Evolutionary conservation across 768 basidiomycete species (phyloP).

Genomic region (Amanita fuliginea): DNA sequence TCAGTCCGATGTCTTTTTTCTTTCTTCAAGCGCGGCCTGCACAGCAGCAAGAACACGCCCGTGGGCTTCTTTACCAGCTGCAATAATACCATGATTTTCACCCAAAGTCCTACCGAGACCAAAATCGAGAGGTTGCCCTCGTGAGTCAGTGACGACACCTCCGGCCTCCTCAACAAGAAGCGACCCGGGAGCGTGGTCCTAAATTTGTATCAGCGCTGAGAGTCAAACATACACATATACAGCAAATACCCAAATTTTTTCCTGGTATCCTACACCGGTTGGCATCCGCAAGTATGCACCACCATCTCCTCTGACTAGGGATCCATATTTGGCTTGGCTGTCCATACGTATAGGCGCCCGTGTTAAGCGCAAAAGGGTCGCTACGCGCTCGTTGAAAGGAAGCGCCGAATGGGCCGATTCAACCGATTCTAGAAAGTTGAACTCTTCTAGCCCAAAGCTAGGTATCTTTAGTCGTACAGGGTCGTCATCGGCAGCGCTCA

Average conservation of each 20-base stretch:
- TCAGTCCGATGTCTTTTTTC: too few species aligned
- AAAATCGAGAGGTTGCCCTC: constrained; percentile 73
- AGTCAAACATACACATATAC: not conserved
- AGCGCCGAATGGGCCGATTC: constrained; percentile 91
- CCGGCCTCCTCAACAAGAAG: constrained; percentile 85
- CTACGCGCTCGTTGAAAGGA: constrained; percentile 68
- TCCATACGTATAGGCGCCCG: constrained; percentile 76
- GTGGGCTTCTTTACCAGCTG: constrained; percentile 66
- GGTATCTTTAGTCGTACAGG: constrained; percentile 45
- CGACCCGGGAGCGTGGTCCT: constrained; percentile 89
- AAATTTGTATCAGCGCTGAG: not conserved
- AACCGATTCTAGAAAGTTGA: constrained; percentile 83
- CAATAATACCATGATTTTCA: constrained; percentile 82
- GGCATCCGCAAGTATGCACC: constrained; percentile 77
- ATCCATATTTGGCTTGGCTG: constrained; percentile 91
- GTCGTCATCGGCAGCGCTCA: constrained; percentile 37
- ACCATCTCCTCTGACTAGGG: constrained; percentile 79
- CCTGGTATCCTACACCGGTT: constrained; percentile 64
- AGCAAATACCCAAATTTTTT: constrained; percentile 87
- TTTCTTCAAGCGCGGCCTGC: constrained; percentile 36
- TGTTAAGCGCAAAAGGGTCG: constrained; percentile 53
- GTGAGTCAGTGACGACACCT: constrained; percentile 77
- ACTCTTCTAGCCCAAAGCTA: constrained; percentile 28
- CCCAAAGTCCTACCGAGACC: constrained; percentile 78
- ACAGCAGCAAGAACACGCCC: constrained; percentile 63